Conservation (phyloP, 1,284 basidiomycete species). For the Ustilago vetiveriae region DNA sequence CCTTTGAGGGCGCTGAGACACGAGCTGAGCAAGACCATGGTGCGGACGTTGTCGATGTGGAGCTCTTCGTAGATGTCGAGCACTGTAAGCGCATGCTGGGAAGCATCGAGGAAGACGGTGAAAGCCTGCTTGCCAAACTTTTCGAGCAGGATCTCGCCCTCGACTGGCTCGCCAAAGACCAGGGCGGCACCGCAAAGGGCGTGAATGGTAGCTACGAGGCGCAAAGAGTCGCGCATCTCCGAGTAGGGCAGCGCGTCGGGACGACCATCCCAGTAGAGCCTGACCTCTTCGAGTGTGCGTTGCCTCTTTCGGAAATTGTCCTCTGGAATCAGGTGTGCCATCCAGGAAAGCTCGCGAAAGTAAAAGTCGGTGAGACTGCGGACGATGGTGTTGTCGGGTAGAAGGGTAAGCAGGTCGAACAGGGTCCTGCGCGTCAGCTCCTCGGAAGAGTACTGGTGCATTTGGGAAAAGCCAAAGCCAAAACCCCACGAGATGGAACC, state of each 20-base stretch:
- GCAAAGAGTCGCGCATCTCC: conserved; percentile 41
- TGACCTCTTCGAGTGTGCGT: conserved; percentile 20
- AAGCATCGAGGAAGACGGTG: conserved; percentile 44
- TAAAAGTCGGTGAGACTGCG: conserved; percentile 37
- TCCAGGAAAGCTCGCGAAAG: conserved; percentile 49
- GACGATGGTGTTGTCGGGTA: conserved; percentile 40
- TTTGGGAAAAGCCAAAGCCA: conserved; percentile 46
- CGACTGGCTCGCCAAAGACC: conserved; percentile 38
- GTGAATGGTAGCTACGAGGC: conserved; percentile 39
- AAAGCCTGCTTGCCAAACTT: conserved; percentile 34
- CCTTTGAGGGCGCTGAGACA: conserved; percentile 39
- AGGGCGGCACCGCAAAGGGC: conserved; percentile 36
- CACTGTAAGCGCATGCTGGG: conserved; percentile 49
- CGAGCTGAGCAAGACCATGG: conserved; percentile 32
- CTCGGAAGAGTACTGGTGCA: conserved; percentile 27
- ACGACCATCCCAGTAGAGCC: conserved; percentile 32
- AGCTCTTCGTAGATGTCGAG: conserved; percentile 55
- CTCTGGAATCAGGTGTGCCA: conserved; percentile 41
- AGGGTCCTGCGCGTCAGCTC: conserved; percentile 38
- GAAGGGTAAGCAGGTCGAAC: conserved; percentile 30
- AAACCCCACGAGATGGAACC: conserved; percentile 40
- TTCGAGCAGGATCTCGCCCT: conserved; percentile 16
- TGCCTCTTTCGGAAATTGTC: conserved; percentile 26
- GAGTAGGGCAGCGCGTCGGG: conserved; percentile 23
- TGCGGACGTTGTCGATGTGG: conserved; percentile 51